These are phyloP conservation scores for Alloascoidea africana DNA, from an alignment of 805 yeast species.

Conservation along the genomic window DNA sequence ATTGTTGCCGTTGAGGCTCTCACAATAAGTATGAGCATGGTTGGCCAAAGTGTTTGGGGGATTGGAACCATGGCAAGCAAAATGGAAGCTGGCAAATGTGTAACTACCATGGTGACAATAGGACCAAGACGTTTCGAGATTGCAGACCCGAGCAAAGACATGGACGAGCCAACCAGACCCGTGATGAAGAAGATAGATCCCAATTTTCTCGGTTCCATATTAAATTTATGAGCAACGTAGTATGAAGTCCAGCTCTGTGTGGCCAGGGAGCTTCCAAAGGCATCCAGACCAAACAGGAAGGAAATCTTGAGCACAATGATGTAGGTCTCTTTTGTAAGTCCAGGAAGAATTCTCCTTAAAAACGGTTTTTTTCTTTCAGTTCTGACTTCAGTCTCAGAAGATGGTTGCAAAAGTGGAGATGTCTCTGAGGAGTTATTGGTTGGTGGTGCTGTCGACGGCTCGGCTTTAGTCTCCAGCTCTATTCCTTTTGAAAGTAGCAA, in stretches of 20 bases:
- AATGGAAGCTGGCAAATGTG: not conserved
- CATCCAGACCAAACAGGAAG: not conserved
- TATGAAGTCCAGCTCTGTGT: not conserved
- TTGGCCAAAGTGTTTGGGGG: not conserved
- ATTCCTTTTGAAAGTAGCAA: conserved; percentile 23
- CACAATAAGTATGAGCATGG: not conserved
- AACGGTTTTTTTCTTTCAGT: too few species aligned
- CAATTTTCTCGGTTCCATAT: not conserved
- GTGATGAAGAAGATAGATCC: not conserved
- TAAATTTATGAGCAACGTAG: not conserved
- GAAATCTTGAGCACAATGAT: too few species aligned
- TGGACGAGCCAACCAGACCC: not conserved
- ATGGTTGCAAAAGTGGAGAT: too few species aligned
- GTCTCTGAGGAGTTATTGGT: too few species aligned
- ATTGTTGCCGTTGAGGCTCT: not conserved
- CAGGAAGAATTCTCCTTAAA: too few species aligned
- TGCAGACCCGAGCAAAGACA: not conserved
- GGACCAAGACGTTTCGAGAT: not conserved
- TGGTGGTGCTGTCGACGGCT: too few species aligned
- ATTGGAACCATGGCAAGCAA: not conserved
- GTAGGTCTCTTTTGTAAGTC: too few species aligned
- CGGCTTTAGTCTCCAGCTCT: conserved; percentile 8
- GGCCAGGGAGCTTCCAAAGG: not conserved
- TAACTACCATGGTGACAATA: not conserved
- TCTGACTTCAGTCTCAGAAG: too few species aligned